Percentiles rank a stretch among this genome's conserved stretches.
These are phyloP conservation scores for Aspergillus kassunensis DNA, from an alignment of 495 filamentous ascomycete genomes.

Conservation along the genomic window DNA sequence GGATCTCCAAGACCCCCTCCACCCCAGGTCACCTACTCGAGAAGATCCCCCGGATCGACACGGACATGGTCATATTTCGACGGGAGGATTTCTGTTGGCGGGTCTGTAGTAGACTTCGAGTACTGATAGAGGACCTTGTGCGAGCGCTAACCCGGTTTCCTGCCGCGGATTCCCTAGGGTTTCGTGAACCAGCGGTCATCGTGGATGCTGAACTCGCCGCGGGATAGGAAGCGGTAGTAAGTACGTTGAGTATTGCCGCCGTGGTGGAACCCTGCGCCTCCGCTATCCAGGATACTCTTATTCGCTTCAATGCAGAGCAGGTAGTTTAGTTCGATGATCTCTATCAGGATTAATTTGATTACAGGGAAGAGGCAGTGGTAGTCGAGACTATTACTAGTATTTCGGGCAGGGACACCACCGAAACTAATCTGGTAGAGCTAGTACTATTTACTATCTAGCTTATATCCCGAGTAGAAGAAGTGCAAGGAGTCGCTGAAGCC, in stretches of 20 bases:
- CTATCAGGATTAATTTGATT: conserved; percentile 49
- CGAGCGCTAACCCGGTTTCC: conserved; percentile 41
- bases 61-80: conserved; percentile 48
- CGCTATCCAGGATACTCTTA: conserved; percentile 46
- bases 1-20: conserved; percentile 50
- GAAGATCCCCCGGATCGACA: conserved; percentile 44
- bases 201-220: conserved; percentile 46
- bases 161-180: conserved; percentile 47
- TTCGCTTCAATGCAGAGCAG: conserved; percentile 48
- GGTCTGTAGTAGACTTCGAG: conserved; percentile 28
- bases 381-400: conserved; percentile 47
- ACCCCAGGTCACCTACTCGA: conserved; percentile 52
- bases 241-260: conserved; percentile 49
- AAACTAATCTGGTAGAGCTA: conserved; percentile 52
- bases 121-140: conserved; percentile 40
- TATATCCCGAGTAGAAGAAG: conserved; percentile 50
- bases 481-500: conserved; percentile 50
- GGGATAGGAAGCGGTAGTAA: conserved; percentile 41
- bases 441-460: conserved; percentile 47
- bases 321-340: conserved; percentile 48
- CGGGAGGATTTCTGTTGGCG: conserved; percentile 27
- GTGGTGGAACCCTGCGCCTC: conserved; percentile 43
- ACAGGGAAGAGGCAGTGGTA: conserved; percentile 51
- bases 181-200: conserved; percentile 52
- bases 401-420: conserved; percentile 46